Conservation (phyloP, 768 basidiomycete genomes). For the Pisolithus albus region DNA sequence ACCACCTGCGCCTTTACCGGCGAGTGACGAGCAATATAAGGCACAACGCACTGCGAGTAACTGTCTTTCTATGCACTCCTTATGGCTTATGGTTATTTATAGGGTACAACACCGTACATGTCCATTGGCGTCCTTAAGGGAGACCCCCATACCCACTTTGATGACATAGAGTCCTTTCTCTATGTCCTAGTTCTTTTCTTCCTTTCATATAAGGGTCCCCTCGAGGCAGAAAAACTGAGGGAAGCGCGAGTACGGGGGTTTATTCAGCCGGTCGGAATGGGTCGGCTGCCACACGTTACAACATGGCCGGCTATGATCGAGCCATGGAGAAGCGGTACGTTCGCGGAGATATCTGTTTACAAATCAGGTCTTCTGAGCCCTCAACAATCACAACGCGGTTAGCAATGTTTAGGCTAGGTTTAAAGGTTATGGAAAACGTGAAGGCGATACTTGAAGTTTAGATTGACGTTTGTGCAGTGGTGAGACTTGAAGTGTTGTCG, state of each 20-base stretch:
- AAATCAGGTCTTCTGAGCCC: too few relatives aligned
- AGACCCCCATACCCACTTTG: slow-evolving; percentile 1
- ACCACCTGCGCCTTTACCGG: not conserved
- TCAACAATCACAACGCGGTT: too few relatives aligned
- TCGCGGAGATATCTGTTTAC: too few relatives aligned
- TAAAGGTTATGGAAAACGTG: too few relatives aligned
- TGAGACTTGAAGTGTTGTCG: too few relatives aligned
- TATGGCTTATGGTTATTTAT: not conserved
- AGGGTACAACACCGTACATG: slow-evolving; percentile 10
- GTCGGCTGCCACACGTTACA: not conserved
- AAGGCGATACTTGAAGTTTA: too few relatives aligned
- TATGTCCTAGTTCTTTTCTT: slow-evolving; percentile 13
- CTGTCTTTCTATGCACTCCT: not conserved
- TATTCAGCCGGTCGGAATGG: not conserved
- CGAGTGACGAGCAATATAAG: not conserved
- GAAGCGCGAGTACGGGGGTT: slow-evolving; percentile 1
- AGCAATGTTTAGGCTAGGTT: too few relatives aligned
- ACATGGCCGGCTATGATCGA: slow-evolving; percentile 1
- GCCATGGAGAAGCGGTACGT: not conserved
- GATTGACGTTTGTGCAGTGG: too few relatives aligned
- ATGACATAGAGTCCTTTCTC: slow-evolving; percentile 14
- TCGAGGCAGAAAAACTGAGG: not conserved
- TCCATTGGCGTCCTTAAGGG: slow-evolving; percentile 6
- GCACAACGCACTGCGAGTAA: slow-evolving; percentile 1
- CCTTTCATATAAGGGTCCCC: slow-evolving; percentile 6